Conservation (phyloP, 768 basidiomycete species). For the Rhodotorula sphaerocarpa region DNA sequence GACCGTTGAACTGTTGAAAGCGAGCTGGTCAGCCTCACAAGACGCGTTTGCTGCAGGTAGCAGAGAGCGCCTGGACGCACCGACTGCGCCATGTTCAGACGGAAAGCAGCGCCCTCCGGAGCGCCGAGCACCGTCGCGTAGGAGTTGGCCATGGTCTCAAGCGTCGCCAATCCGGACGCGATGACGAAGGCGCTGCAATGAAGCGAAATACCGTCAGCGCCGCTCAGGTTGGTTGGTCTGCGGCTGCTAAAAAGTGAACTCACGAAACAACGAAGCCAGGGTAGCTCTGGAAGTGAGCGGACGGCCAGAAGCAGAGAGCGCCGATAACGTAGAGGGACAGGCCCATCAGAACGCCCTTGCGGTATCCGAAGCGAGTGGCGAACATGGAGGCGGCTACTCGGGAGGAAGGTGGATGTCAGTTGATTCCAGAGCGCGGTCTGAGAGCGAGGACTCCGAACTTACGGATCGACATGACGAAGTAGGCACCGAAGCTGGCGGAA, state of each 20-base stretch:
- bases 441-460: constrained; percentile 43
- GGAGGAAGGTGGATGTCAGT: constrained; percentile 43
- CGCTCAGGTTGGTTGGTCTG: no score
- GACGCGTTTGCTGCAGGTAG: constrained; percentile 52
- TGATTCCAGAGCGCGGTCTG: no score
- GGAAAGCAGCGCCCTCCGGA: constrained; percentile 62
- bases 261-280: constrained; percentile 54
- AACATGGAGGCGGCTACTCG: constrained; percentile 47
- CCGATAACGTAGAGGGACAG: constrained; percentile 47
- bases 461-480: constrained; percentile 42
- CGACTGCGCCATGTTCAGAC: constrained; percentile 70
- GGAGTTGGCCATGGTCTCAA: constrained; percentile 46
- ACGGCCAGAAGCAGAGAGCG: constrained; percentile 72
- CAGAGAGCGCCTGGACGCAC: constrained; percentile 48
- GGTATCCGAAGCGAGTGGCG: constrained; percentile 49
- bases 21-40: constrained; percentile 62
- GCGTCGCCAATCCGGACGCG: constrained; percentile 53
- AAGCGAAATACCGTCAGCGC: no score
- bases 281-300: constrained; percentile 57
- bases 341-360: constrained; percentile 35
- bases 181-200: constrained; percentile 34
- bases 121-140: constrained; percentile 51
- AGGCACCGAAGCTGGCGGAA: constrained; percentile 52
- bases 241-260: no score
- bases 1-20: constrained; percentile 64